Evolutionary conservation across 2,329 filamentous ascomycete species (phyloP).

Genomic region (Cladophialophora chaetospira): DNA sequence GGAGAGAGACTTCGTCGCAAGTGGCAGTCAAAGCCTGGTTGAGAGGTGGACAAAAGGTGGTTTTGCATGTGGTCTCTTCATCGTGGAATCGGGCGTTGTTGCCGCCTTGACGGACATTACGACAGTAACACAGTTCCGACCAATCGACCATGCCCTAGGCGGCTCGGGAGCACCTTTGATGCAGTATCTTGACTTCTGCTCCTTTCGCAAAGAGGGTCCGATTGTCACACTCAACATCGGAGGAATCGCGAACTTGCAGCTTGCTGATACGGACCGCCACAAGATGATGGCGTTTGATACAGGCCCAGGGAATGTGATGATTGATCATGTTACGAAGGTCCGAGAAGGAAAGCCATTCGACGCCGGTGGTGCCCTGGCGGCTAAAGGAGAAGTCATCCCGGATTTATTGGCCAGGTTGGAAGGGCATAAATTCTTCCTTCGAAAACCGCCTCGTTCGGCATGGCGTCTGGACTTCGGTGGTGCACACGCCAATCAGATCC

Average conservation of each 20-base stretch:
- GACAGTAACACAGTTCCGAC: constrained; percentile 38
- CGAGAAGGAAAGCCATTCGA: constrained; percentile 34
- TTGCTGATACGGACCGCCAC: constrained; percentile 35
- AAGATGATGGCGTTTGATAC: constrained; percentile 41
- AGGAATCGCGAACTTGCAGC: constrained; percentile 39
- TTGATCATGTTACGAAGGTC: constrained; percentile 37
- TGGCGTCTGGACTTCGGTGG: constrained; percentile 38
- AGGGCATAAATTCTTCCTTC: constrained; percentile 34
- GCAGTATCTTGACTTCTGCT: constrained; percentile 40
- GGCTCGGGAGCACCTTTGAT: constrained; percentile 37
- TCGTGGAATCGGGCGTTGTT: constrained; percentile 38
- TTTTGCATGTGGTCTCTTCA: constrained; percentile 36
- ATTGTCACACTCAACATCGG: constrained; percentile 37
- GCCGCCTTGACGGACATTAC: constrained; percentile 36
- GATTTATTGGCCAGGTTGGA: constrained; percentile 31
- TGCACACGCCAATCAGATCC: constrained; percentile 32
- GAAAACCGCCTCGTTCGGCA: constrained; percentile 36
- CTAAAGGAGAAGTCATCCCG: constrained; percentile 31
- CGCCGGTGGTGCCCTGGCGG: constrained; percentile 35
- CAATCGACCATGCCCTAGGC: constrained; percentile 37
- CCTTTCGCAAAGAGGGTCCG: constrained; percentile 34
- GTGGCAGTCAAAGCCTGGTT: constrained; percentile 33
- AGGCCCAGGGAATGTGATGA: constrained; percentile 38
- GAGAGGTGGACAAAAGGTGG: constrained; percentile 37
- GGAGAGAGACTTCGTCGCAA: constrained; percentile 29